A percentile compares a stretch with the other conserved stretches of the same genome.
These are phyloP conservation scores for Angomonas desouzai DNA, from an alignment of 208 protist species.

Conservation along the genomic window DNA sequence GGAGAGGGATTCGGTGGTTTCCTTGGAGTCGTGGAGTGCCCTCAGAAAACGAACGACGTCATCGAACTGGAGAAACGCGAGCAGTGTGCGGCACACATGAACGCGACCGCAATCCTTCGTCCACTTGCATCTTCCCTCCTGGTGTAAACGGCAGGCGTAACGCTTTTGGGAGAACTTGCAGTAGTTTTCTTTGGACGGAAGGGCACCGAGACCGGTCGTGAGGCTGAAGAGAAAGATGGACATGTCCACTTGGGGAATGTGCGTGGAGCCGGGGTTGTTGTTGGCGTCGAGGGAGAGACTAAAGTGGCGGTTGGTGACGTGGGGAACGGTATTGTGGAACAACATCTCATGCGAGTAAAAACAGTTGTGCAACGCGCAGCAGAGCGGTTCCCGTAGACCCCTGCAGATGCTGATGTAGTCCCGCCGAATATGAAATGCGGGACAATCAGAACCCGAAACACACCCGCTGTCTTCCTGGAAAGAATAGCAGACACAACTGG, in stretches of 20 bases:
- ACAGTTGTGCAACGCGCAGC: slow-evolving; percentile 56
- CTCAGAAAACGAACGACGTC: slow-evolving; percentile 29
- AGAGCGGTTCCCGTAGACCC: slow-evolving; percentile 28
- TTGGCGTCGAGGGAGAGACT: slow-evolving; percentile 30
- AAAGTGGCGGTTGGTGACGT: slow-evolving; percentile 28
- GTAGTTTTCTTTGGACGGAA: slow-evolving; percentile 23
- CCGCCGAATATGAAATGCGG: slow-evolving; percentile 35
- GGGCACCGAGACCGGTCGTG: slow-evolving; percentile 40
- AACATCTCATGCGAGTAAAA: slow-evolving; percentile 61
- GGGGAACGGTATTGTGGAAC: slow-evolving; percentile 23
- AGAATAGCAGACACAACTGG: slow-evolving; percentile 37
- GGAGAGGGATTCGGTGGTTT: slow-evolving; percentile 21
- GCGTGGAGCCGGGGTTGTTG: slow-evolving; percentile 16
- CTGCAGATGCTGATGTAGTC: slow-evolving; percentile 36
- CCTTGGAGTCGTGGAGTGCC: slow-evolving; percentile 16
- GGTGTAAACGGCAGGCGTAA: slow-evolving; percentile 39
- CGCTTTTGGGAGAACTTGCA: slow-evolving; percentile 39
- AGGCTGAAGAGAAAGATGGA: slow-evolving; percentile 34
- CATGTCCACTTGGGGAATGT: slow-evolving; percentile 28
- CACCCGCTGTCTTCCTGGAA: slow-evolving; percentile 29
- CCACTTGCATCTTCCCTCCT: slow-evolving; percentile 53
- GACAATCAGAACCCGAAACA: slow-evolving; percentile 25
- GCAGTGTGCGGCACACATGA: slow-evolving; percentile 41
- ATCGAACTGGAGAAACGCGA: slow-evolving; percentile 22
- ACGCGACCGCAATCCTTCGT: slow-evolving; percentile 61